These are phyloP conservation scores for Hortaea sp. DNA, from an alignment of 2,329 filamentous ascomycete species.

Conservation along the genomic window DNA sequence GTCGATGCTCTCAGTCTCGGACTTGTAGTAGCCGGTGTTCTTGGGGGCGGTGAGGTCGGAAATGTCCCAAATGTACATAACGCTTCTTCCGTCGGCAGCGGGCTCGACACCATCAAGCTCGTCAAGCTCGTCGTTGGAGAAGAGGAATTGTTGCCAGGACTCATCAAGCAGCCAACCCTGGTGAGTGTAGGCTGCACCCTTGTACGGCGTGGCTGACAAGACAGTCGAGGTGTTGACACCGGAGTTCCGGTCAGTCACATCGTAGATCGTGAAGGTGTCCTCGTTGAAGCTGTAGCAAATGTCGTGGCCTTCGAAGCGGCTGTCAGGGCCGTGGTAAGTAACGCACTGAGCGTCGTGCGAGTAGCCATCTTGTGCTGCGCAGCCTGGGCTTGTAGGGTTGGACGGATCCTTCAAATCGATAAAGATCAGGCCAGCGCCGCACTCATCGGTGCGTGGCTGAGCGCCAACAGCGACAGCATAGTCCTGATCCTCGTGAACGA, in stretches of 20 bases:
- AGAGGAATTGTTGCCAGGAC: constrained; percentile 36
- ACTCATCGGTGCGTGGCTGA: constrained; percentile 33
- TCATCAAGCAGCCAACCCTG: constrained; percentile 44
- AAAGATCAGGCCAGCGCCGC: constrained; percentile 44
- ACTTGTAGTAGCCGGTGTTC: constrained; percentile 32
- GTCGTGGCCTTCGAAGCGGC: constrained; percentile 34
- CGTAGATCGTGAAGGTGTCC: constrained; percentile 37
- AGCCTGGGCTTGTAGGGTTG: constrained; percentile 42
- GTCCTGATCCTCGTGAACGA: constrained; percentile 40
- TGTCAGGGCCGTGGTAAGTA: constrained; percentile 40
- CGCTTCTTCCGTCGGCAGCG: constrained; percentile 33
- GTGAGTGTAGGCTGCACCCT: constrained; percentile 42
- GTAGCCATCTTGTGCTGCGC: constrained; percentile 43
- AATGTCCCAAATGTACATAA: constrained; percentile 43
- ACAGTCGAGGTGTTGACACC: constrained; percentile 23
- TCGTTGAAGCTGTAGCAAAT: constrained; percentile 46
- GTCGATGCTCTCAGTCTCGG: constrained; percentile 25
- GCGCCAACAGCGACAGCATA: constrained; percentile 37
- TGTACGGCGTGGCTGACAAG: constrained; percentile 41
- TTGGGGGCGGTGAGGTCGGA: constrained; percentile 32
- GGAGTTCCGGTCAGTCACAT: constrained; percentile 35
- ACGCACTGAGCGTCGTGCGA: constrained; percentile 50
- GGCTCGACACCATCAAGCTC: constrained; percentile 34
- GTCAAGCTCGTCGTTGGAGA: constrained; percentile 46
- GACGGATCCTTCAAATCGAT: constrained; percentile 43